Evolutionary conservation across 306 rosid genomes (phyloP).

Genomic region (Citrullus amarus): DNA sequence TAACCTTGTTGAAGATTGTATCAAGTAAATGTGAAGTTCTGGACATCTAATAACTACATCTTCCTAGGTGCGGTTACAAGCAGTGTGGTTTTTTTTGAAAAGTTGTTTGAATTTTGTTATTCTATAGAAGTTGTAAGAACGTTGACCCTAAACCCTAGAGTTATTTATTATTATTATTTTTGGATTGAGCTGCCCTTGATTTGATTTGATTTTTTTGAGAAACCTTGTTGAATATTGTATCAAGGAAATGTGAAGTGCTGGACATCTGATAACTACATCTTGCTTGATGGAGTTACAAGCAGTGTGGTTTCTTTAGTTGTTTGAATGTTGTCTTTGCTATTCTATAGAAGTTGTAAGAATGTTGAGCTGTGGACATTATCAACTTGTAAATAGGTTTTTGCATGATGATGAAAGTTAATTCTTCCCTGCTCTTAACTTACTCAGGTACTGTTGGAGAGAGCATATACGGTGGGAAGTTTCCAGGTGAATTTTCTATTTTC

Average conservation of each 20-base stretch:
- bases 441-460: constrained; percentile 95
- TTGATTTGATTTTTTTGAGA: background rate
- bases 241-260: background rate
- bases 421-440: constrained; percentile 10
- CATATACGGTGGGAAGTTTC: constrained; percentile 73
- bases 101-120: background rate
- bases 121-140: background rate
- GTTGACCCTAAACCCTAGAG: background rate
- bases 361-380: background rate
- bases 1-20: background rate
- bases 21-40: background rate
- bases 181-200: background rate
- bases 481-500: constrained; percentile 37
- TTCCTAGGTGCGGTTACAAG: background rate
- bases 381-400: background rate
- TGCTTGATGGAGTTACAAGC: background rate
- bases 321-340: background rate
- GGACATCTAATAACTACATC: background rate
- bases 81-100: background rate
- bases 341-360: background rate
- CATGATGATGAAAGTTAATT: constrained; percentile 1
- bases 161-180: background rate
- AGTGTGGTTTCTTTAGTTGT: background rate
- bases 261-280: background rate
- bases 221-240: background rate